phyloP scores from a whole-genome alignment of 768 basidiomycete genomes.

The Tremella fuciformis region DNA sequence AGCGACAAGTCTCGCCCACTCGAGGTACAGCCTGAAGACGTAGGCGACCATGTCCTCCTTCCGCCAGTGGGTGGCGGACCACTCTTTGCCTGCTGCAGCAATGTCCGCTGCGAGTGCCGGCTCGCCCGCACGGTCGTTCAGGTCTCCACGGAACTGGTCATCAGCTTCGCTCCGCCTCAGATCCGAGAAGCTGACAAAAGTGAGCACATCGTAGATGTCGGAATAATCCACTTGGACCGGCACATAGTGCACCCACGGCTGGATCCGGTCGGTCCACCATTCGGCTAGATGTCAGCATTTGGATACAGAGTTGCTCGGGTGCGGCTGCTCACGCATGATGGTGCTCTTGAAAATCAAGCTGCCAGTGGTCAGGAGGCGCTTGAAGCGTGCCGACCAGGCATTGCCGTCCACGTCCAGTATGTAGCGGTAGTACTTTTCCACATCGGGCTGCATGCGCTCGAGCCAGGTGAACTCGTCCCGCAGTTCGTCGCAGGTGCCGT shows the following conservation, averaged over 20 bases:
- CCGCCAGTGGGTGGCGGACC: constrained; percentile 42
- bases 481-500: constrained; percentile 47
- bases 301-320: no score
- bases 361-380: constrained; percentile 41
- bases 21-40: constrained; percentile 49
- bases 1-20: constrained; percentile 48
- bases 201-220: constrained; percentile 42
- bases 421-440: constrained; percentile 45
- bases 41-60: constrained; percentile 47
- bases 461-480: constrained; percentile 32
- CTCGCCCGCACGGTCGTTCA: constrained; percentile 20
- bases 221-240: constrained; percentile 45
- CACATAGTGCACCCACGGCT: constrained; percentile 51
- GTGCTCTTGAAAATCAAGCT: constrained; percentile 47
- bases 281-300: constrained; percentile 25
- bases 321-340: constrained; percentile 43
- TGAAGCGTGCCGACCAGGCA: constrained; percentile 50
- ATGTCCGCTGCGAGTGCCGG: constrained; percentile 36
- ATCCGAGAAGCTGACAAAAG: constrained; percentile 27
- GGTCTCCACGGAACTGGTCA: constrained; percentile 3
- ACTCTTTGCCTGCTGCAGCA: constrained; percentile 37
- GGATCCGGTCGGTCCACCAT: constrained; percentile 49
- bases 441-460: constrained; percentile 26
- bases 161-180: not conserved
- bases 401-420: constrained; percentile 51